phyloP scores from a whole-genome alignment of 306 rosid species.

The Cucurbita moschata region DNA sequence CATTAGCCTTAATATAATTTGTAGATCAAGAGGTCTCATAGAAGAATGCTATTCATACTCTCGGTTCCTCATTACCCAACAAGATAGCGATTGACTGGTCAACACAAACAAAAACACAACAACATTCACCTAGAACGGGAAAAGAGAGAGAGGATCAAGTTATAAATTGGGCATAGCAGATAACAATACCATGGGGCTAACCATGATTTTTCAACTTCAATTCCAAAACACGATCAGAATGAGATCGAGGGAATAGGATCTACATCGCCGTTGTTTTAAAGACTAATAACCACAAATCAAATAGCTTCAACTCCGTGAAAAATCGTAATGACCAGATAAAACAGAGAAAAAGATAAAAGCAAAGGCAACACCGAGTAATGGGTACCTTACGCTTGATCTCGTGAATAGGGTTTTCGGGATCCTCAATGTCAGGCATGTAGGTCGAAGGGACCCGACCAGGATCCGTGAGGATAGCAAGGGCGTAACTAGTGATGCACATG shows the following conservation, averaged over 20 bases:
- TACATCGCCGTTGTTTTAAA: background rate
- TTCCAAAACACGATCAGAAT: background rate
- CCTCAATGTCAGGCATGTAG: slow-evolving; percentile 69
- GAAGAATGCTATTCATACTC: background rate
- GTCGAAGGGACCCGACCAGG: slow-evolving; percentile 84
- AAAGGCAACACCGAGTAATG: background rate
- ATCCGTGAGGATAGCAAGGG: slow-evolving; percentile 42
- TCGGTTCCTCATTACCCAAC: background rate
- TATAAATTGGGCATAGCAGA: background rate
- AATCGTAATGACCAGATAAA: background rate
- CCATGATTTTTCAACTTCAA: background rate
- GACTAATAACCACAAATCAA: background rate
- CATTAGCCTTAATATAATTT: background rate
- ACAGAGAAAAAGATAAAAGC: background rate
- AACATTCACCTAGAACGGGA: background rate
- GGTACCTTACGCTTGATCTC: slow-evolving; percentile 98
- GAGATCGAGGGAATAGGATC: background rate
- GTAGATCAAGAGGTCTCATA: background rate
- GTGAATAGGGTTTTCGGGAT: slow-evolving; percentile 43
- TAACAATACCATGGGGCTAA: background rate
- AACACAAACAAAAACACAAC: background rate
- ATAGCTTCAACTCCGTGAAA: background rate
- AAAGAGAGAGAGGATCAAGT: background rate
- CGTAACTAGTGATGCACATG: slow-evolving; percentile 42
- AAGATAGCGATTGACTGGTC: background rate